Evolutionary conservation across 208 protist genomes (phyloP).

Genomic region (Crithidia acanthocephali): DNA sequence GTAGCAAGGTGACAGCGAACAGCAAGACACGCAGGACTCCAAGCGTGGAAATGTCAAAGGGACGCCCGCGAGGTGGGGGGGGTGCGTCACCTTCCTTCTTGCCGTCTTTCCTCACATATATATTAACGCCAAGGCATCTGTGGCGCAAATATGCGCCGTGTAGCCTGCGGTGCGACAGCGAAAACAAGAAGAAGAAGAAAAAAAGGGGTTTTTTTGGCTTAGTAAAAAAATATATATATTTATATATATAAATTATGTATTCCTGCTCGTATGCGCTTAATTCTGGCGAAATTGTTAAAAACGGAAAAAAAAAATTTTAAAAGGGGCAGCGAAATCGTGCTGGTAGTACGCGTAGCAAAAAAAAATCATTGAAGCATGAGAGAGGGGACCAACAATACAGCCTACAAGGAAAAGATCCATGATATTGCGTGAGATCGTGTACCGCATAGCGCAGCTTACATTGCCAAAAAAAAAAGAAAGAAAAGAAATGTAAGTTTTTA

Average conservation of each 20-base stretch:
- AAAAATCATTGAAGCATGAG: background rate
- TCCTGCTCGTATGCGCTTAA: background rate
- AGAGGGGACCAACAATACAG: background rate
- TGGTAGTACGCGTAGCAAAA: background rate
- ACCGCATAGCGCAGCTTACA: background rate
- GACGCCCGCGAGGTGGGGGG: no score
- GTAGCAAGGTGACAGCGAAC: no score
- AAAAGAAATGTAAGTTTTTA: background rate
- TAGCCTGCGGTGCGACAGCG: no score
- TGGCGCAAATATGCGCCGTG: no score
- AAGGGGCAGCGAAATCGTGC: background rate
- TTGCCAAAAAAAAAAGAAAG: background rate
- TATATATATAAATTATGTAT: background rate
- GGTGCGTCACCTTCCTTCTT: no score
- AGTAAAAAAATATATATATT: background rate
- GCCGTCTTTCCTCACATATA: no score
- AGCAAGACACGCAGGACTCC: no score
- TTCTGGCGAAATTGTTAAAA: background rate
- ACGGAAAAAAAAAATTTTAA: conserved; percentile 1
- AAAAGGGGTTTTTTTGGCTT: background rate
- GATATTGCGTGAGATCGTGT: background rate
- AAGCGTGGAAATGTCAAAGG: no score
- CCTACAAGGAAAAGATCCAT: background rate
- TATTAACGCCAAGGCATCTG: no score
- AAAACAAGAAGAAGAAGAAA: no score